Percentiles rank a stretch among this genome's conserved stretches.
phyloP scores from a whole-genome alignment of 1,139 yeast species.

The Taphrina deformans region DNA sequence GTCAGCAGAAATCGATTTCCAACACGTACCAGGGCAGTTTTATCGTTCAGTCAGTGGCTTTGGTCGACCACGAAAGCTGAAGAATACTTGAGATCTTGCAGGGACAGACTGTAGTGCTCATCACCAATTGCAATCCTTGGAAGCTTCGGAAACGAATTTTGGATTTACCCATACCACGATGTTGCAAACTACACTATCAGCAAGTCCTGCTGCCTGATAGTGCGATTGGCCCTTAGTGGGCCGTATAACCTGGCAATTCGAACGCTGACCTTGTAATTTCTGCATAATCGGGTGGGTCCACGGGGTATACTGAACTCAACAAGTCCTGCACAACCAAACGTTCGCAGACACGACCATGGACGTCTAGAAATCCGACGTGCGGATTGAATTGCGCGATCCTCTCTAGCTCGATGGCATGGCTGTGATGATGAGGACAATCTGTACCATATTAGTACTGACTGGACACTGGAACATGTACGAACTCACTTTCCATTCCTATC shows the following conservation, averaged over 20 bases:
- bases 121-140: too few species aligned
- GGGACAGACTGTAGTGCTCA: too few species aligned
- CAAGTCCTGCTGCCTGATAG: too few species aligned
- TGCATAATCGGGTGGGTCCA: constrained; percentile 11
- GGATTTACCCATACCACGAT: too few species aligned
- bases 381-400: constrained; percentile 5
- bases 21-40: too few species aligned
- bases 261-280: constrained; percentile 3
- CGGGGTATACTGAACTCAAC: constrained; percentile 7
- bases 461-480: background rate
- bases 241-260: constrained; percentile 5
- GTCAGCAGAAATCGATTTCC: too few species aligned
- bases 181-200: too few species aligned
- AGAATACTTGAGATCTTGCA: too few species aligned
- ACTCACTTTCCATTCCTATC: constrained; percentile 7
- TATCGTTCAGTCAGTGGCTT: too few species aligned
- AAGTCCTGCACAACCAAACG: constrained; percentile 5
- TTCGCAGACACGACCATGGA: constrained; percentile 12
- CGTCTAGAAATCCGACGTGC: constrained; percentile 15
- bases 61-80: too few species aligned
- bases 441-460: background rate
- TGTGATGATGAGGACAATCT: constrained; percentile 16
- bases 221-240: background rate
- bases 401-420: constrained; percentile 15
- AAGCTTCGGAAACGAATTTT: too few species aligned